Conservation (phyloP, 768 basidiomycete genomes). For the Russula virescens region DNA sequence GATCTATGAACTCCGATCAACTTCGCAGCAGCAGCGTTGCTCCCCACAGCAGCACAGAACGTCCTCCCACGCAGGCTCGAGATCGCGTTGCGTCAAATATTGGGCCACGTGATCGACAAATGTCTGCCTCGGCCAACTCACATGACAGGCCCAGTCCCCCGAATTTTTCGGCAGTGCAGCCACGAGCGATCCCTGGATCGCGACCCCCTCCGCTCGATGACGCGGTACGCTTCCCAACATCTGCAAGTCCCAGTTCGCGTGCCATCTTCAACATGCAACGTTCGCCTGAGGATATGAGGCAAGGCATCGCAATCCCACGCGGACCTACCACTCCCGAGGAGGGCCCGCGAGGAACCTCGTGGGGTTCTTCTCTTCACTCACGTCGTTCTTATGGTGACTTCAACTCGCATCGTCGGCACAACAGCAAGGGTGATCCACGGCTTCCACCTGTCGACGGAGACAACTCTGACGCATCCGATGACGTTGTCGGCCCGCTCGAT, state of each 20-base stretch:
- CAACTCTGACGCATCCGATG: conserved; percentile 18
- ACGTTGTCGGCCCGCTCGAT: conserved; percentile 18
- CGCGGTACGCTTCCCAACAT: conserved; percentile 20
- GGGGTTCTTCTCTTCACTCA: conserved; percentile 18
- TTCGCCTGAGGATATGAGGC: conserved; percentile 23
- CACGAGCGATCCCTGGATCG: conserved; percentile 17
- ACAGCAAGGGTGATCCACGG: conserved; percentile 19
- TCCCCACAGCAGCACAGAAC: conserved; percentile 2
- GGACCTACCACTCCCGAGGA: conserved; percentile 16
- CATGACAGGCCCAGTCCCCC: conserved; percentile 19
- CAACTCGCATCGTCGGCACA: conserved; percentile 10
- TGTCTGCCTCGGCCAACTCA: conserved; percentile 21
- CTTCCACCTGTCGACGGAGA: conserved; percentile 9
- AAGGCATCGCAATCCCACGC: conserved; percentile 23
- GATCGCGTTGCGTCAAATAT: conserved; percentile 12
- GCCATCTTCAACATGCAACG: conserved; percentile 15
- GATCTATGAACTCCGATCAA: conserved; percentile 15
- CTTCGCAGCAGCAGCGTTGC: conserved; percentile 7
- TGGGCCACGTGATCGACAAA: conserved; percentile 15
- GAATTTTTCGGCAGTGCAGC: not conserved
- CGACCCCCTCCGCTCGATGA: conserved; percentile 18
- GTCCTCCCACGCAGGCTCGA: conserved; percentile 20
- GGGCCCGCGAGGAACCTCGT: conserved; percentile 15
- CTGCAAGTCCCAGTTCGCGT: conserved; percentile 22
- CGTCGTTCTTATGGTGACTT: conserved; percentile 21